Conservation (phyloP, 1,284 basidiomycete genomes). For the Puccinia coronata region DNA sequence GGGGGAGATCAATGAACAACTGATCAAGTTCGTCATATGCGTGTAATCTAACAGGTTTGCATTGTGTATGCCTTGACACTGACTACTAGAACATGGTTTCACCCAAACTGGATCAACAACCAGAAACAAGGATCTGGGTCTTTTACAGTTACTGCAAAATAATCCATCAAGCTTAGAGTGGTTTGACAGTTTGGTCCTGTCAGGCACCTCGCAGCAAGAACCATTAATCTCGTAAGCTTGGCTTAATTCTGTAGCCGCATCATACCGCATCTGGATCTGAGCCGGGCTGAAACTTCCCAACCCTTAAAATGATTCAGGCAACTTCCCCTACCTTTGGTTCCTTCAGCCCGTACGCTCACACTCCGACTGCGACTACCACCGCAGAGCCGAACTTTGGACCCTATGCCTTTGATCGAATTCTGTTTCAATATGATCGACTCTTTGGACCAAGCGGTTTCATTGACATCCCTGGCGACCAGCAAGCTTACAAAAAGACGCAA, state of each 20-base stretch:
- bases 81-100: background rate
- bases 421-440: constrained; percentile 38
- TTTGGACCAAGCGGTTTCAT: constrained; percentile 9
- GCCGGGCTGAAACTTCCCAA: background rate
- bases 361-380: constrained; percentile 39
- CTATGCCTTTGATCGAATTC: constrained; percentile 18
- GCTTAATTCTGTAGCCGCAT: background rate
- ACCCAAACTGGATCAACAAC: background rate
- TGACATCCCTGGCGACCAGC: background rate
- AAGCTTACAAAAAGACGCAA: constrained; percentile 31
- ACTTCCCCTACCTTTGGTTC: constrained; percentile 11
- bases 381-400: background rate
- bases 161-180: constrained; percentile 33
- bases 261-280: background rate
- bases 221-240: constrained; percentile 21
- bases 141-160: constrained; percentile 25
- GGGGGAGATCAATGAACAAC: constrained; percentile 74
- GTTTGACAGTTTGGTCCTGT: constrained; percentile 45
- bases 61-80: background rate
- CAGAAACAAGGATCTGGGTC: constrained; percentile 30
- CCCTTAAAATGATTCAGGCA: background rate
- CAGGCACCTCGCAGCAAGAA: constrained; percentile 37
- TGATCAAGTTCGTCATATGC: constrained; percentile 65
- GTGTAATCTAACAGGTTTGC: background rate
- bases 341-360: constrained; percentile 34